These are phyloP conservation scores for Pseudogymnoascus sp. DNA, from an alignment of 2,329 filamentous ascomycete species.

Conservation along the genomic window DNA sequence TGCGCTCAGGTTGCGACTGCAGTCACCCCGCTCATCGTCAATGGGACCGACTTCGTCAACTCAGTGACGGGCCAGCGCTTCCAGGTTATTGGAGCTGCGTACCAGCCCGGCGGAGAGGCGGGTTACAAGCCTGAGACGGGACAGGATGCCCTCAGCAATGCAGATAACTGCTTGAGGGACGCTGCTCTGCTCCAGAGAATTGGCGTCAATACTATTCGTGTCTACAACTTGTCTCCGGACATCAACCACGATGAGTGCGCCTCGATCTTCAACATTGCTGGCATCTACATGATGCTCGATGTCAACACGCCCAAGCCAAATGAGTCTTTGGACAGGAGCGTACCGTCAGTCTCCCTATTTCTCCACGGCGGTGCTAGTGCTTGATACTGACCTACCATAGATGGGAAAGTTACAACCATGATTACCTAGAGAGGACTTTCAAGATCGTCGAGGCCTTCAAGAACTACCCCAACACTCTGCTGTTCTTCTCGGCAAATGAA, in stretches of 20 bases:
- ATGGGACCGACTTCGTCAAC: slow-evolving; percentile 55
- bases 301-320: slow-evolving; percentile 58
- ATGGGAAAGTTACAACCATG: slow-evolving; percentile 51
- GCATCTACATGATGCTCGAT: slow-evolving; percentile 63
- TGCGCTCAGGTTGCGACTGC: slow-evolving; percentile 40
- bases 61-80: slow-evolving; percentile 51
- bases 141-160: slow-evolving; percentile 54
- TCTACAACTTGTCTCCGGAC: slow-evolving; percentile 61
- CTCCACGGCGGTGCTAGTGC: neutral
- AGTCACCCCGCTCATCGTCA: slow-evolving; percentile 49
- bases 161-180: slow-evolving; percentile 53
- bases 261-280: slow-evolving; percentile 60
- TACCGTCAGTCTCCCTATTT: slow-evolving; percentile 32
- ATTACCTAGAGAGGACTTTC: slow-evolving; percentile 59
- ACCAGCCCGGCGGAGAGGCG: slow-evolving; percentile 60
- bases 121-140: slow-evolving; percentile 49
- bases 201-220: slow-evolving; percentile 59
- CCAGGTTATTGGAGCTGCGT: slow-evolving; percentile 61
- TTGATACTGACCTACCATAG: neutral
- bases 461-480: slow-evolving; percentile 59
- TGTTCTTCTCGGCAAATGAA: slow-evolving; percentile 74
- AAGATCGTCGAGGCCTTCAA: slow-evolving; percentile 61
- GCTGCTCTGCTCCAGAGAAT: slow-evolving; percentile 58
- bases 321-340: slow-evolving; percentile 46
- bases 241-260: slow-evolving; percentile 61